A percentile compares a stretch with the other conserved stretches of the same genome.
phyloP scores from a whole-genome alignment of 73 alveolate genomes.

The Diophrys sp. region DNA sequence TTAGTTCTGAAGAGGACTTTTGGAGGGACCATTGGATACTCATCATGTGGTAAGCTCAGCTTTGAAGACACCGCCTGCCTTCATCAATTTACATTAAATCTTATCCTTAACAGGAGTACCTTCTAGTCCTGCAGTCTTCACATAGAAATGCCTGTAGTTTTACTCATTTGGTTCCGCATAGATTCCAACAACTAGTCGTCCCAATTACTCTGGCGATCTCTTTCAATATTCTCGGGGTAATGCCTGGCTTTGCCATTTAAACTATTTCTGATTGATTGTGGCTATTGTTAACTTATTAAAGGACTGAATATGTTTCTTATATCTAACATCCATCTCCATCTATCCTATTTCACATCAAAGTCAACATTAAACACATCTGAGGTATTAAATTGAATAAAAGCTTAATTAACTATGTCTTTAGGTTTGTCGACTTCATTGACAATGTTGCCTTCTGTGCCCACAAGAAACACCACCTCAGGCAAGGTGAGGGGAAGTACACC shows the following conservation, averaged over 20 bases:
- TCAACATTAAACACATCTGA: too few relatives aligned
- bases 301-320: too few relatives aligned
- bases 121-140: constrained; percentile 85
- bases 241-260: constrained; percentile 13
- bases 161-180: constrained; percentile 75
- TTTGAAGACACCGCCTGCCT: constrained; percentile 64
- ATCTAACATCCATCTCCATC: too few relatives aligned
- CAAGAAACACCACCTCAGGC: too few relatives aligned
- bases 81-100: not conserved
- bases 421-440: too few relatives aligned
- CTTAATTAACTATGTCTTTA: too few relatives aligned
- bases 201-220: constrained; percentile 57
- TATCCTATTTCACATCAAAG: too few relatives aligned
- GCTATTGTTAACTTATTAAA: too few relatives aligned
- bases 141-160: constrained; percentile 83
- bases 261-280: too few relatives aligned
- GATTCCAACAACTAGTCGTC: constrained; percentile 63
- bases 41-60: constrained; percentile 81
- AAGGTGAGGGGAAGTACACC: too few relatives aligned
- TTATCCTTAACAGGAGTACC: constrained; percentile 83
- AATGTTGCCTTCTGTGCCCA: too few relatives aligned
- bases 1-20: constrained; percentile 82
- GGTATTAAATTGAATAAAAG: too few relatives aligned
- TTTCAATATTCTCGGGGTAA: constrained; percentile 34
- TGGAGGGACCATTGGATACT: constrained; percentile 93